phyloP scores from a whole-genome alignment of 1,139 yeast genomes.

The Pichia cactophila region DNA sequence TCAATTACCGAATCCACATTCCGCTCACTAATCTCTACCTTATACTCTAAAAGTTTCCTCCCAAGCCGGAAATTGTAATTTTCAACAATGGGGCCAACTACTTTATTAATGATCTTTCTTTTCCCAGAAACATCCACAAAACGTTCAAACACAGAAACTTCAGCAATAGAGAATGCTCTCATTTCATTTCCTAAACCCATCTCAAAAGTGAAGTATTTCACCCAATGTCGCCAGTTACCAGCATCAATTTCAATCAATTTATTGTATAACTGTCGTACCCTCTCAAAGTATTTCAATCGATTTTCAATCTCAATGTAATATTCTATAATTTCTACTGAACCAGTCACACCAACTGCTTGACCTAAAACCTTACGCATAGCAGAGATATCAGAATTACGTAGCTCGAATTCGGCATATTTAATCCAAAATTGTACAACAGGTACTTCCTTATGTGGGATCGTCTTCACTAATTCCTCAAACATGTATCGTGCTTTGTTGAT shows the following conservation, averaged over 20 bases:
- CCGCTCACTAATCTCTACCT: slow-evolving; percentile 30
- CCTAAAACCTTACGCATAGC: slow-evolving; percentile 70
- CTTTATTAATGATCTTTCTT: slow-evolving; percentile 37
- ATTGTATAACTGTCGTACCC: slow-evolving; percentile 68
- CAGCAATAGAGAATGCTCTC: slow-evolving; percentile 56
- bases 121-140: slow-evolving; percentile 20
- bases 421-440: slow-evolving; percentile 75
- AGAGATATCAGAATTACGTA: slow-evolving; percentile 45
- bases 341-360: slow-evolving; percentile 56
- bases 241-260: slow-evolving; percentile 56
- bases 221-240: slow-evolving; percentile 38
- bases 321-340: slow-evolving; percentile 52
- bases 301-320: slow-evolving; percentile 57
- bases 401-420: slow-evolving; percentile 62
- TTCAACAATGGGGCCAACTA: slow-evolving; percentile 54
- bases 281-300: slow-evolving; percentile 61
- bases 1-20: slow-evolving; percentile 36
- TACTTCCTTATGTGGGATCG: slow-evolving; percentile 51
- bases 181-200: slow-evolving; percentile 59
- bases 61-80: slow-evolving; percentile 51
- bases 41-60: slow-evolving; percentile 42
- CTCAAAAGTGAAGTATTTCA: slow-evolving; percentile 64
- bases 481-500: slow-evolving; percentile 40
- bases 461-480: slow-evolving; percentile 42
- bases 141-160: slow-evolving; percentile 40